These are phyloP conservation scores for Sorghum bicolor DNA, from an alignment of 176 grass and related monocot genomes.

Conservation along the genomic window Sorghum_bicolor_NCBIv3 NC_012872.2:67314501-67315000, in stretches of 20 bases:
- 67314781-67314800: background rate
- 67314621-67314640: slow-evolving; percentile 46
- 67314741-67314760: slow-evolving; percentile 75
- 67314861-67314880: background rate
- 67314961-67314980: background rate
- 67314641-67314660: slow-evolving; percentile 77
- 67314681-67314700: slow-evolving; percentile 46
- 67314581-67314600: slow-evolving; percentile 69
- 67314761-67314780: slow-evolving; percentile 47
- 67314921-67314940: background rate
- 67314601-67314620: slow-evolving; percentile 63
- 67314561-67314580: slow-evolving; percentile 55
- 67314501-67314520: slow-evolving; percentile 76
- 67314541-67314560: slow-evolving; percentile 48
- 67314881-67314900: background rate
- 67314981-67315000: too few species aligned
- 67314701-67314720: slow-evolving; percentile 68
- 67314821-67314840: background rate
- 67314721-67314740: slow-evolving; percentile 81
- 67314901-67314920: background rate
- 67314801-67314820: background rate
- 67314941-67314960: background rate
- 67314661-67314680: slow-evolving; percentile 34
- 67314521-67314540: slow-evolving; percentile 38
- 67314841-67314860: background rate